These are phyloP conservation scores for Nepenthes mirabilis DNA, from an alignment of 148 eudicot genomes.

Conservation along the genomic window DNA sequence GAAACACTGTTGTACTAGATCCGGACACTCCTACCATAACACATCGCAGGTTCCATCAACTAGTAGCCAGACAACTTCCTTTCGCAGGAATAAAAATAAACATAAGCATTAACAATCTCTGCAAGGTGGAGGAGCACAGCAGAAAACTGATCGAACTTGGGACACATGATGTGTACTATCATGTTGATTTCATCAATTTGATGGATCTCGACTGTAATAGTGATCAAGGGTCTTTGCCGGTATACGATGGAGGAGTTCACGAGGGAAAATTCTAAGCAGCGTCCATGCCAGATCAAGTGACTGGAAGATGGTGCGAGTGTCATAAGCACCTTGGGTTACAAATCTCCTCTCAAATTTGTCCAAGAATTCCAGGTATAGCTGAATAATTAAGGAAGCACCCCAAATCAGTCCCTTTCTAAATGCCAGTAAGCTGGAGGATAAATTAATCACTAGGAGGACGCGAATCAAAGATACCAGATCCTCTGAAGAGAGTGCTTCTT, in stretches of 20 bases:
- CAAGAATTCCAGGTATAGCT: conserved; percentile 72
- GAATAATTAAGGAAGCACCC: conserved; percentile 1
- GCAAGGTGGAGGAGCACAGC: no score
- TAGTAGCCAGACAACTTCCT: no score
- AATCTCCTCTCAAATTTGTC: conserved; percentile 83
- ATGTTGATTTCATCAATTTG: conserved; percentile 17
- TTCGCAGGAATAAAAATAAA: no score
- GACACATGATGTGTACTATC: no score
- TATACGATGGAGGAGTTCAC: conserved; percentile 83
- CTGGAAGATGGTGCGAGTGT: conserved; percentile 75
- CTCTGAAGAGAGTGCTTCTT: conserved; percentile 91
- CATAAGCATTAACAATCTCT: no score
- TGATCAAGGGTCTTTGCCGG: conserved; percentile 77
- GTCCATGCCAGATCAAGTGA: conserved; percentile 88
- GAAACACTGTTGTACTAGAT: no score
- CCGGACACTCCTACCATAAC: no score
- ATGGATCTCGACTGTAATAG: conserved; percentile 55
- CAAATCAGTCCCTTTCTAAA: no score
- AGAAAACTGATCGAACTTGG: no score
- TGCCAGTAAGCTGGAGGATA: neutral
- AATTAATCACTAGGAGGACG: neutral
- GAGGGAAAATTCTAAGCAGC: conserved; percentile 65
- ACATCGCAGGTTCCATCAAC: no score
- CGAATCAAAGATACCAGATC: conserved; percentile 39
- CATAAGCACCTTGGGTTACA: conserved; percentile 77